phyloP scores from a whole-genome alignment of 495 filamentous ascomycete species.

The Daldinia decipiens region DNA sequence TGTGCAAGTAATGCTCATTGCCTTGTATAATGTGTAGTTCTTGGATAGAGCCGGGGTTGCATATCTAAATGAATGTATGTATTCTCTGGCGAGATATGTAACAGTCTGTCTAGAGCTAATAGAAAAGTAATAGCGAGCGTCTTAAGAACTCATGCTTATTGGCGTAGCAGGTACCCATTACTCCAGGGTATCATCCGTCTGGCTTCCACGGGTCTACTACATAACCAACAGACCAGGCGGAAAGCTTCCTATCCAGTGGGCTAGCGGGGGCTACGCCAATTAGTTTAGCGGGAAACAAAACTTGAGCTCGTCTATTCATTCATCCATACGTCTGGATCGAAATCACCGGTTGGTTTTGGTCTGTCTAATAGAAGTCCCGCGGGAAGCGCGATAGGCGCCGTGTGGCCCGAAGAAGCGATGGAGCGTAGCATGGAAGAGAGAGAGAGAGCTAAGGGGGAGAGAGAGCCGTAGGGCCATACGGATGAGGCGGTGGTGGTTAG shows the following conservation, averaged over 20 bases:
- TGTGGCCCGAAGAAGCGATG: no score
- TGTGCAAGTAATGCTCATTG: not conserved
- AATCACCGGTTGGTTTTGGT: not conserved
- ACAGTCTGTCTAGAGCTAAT: no score
- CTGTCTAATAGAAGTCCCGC: not conserved
- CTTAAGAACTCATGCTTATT: not conserved
- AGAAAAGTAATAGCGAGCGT: not conserved
- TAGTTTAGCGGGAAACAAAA: not conserved
- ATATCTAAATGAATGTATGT: not conserved
- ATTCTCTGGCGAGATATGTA: not conserved
- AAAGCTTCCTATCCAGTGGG: not conserved
- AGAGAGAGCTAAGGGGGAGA: no score
- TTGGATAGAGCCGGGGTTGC: not conserved
- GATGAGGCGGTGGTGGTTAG: no score
- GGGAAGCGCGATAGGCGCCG: not conserved
- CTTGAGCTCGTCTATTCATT: constrained; percentile 1
- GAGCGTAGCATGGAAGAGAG: no score
- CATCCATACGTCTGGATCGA: not conserved
- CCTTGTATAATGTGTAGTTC: no score
- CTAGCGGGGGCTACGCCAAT: not conserved
- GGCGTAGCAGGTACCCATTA: not conserved
- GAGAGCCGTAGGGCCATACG: no score
- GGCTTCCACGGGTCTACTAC: not conserved
- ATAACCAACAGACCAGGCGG: not conserved
- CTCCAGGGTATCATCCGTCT: not conserved